Evolutionary conservation across 1,139 yeast genomes (phyloP).

Genomic region (Candida sanyaensis): DNA sequence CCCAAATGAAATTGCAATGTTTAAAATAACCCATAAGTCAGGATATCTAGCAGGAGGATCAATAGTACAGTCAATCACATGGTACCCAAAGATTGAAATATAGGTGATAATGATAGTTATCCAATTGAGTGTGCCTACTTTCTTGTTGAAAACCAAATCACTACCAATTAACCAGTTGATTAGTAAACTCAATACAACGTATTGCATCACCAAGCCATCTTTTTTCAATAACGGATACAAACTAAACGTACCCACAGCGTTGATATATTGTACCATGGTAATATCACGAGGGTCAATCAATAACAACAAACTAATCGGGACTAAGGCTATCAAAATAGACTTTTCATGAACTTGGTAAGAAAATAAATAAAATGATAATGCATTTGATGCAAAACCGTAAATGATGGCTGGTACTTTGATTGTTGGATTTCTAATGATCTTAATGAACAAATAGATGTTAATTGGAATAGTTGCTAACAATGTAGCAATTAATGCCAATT

Average conservation of each 20-base stretch:
- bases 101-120: slow-evolving; percentile 62
- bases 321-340: slow-evolving; percentile 79
- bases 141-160: slow-evolving; percentile 9
- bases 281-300: slow-evolving; percentile 53
- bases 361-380: slow-evolving; percentile 87
- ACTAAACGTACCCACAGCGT: slow-evolving; percentile 81
- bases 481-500: slow-evolving; percentile 64
- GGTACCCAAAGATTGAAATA: slow-evolving; percentile 51
- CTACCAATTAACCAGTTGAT: slow-evolving; percentile 83
- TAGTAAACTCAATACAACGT: slow-evolving; percentile 56
- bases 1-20: slow-evolving; percentile 71
- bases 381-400: slow-evolving; percentile 80
- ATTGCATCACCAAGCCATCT: slow-evolving; percentile 76
- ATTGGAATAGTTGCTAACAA: slow-evolving; percentile 69
- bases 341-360: slow-evolving; percentile 97
- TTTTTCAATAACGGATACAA: slow-evolving; percentile 83
- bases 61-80: slow-evolving; percentile 51
- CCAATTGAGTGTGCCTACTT: slow-evolving; percentile 33
- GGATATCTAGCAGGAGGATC: slow-evolving; percentile 67
- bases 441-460: slow-evolving; percentile 51
- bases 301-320: slow-evolving; percentile 76
- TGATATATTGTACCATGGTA: slow-evolving; percentile 83
- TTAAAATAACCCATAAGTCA: slow-evolving; percentile 82
- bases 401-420: slow-evolving; percentile 25
- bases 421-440: slow-evolving; percentile 31